These are phyloP conservation scores for Globisporangium nodosum DNA, from an alignment of 352 stramenopile species.

Conservation along the genomic window DNA sequence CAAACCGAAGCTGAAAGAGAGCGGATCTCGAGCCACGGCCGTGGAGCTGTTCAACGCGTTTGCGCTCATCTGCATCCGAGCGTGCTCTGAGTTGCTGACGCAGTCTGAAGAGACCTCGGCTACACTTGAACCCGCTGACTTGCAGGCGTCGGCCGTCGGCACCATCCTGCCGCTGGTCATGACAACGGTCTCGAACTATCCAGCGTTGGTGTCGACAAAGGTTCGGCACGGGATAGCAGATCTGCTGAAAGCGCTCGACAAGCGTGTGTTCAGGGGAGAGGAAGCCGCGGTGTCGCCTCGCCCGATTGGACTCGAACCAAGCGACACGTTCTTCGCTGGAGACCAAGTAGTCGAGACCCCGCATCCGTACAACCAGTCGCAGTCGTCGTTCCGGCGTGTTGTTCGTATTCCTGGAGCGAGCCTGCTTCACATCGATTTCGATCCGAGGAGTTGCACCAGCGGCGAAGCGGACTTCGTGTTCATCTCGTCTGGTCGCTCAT, in stretches of 20 bases:
- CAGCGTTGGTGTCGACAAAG: conserved; percentile 22
- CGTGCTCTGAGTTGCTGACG: conserved; percentile 22
- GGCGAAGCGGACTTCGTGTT: conserved; percentile 63
- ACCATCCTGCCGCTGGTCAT: conserved; percentile 45
- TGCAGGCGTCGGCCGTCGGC: conserved; percentile 31
- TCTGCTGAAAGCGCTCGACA: conserved; percentile 30
- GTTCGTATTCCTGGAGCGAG: conserved; percentile 47
- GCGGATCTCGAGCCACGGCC: conserved; percentile 4
- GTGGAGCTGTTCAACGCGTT: conserved; percentile 37
- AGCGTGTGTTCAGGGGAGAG: background rate
- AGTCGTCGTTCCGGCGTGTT: conserved; percentile 54
- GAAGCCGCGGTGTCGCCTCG: background rate
- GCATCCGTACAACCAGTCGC: conserved; percentile 59
- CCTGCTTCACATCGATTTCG: conserved; percentile 63
- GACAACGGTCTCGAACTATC: conserved; percentile 36
- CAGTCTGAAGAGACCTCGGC: background rate
- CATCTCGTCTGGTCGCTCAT: conserved; percentile 49
- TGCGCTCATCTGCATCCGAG: conserved; percentile 30
- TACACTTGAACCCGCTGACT: background rate
- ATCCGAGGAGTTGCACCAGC: conserved; percentile 48
- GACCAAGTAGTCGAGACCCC: conserved; percentile 51
- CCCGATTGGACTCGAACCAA: background rate
- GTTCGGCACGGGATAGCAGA: conserved; percentile 19
- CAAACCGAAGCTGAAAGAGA: conserved; percentile 10
- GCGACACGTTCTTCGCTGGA: conserved; percentile 28